Evolutionary conservation across 1,284 basidiomycete genomes (phyloP).

Genomic region (Leccinum variabile): DNA sequence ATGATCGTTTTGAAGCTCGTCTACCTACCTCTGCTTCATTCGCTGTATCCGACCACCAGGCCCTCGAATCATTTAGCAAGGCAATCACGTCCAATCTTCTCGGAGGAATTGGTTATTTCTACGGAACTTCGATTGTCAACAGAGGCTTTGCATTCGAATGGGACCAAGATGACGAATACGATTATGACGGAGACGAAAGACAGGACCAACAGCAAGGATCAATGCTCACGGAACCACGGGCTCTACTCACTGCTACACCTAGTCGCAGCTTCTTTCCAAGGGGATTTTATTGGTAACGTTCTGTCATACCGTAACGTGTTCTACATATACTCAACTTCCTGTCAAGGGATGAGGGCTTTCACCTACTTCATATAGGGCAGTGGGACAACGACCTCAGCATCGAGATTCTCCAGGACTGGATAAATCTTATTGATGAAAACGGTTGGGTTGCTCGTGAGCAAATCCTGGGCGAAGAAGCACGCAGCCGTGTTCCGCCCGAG

Average conservation of each 20-base stretch:
- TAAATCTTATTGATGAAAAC: conserved; percentile 85
- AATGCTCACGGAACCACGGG: conserved; percentile 68
- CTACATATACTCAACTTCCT: conserved; percentile 6
- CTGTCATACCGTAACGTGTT: background rate
- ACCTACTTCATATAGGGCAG: conserved; percentile 84
- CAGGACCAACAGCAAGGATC: conserved; percentile 48
- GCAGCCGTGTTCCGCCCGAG: conserved; percentile 86
- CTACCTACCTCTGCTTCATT: conserved; percentile 69
- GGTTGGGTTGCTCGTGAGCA: conserved; percentile 97
- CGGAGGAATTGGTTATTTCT: conserved; percentile 93
- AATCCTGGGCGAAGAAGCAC: conserved; percentile 92
- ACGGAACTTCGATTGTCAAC: conserved; percentile 88
- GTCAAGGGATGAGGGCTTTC: conserved; percentile 92
- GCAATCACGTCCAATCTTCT: conserved; percentile 87
- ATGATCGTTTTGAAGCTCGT: conserved; percentile 62
- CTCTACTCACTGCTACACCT: conserved; percentile 89
- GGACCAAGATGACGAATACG: conserved; percentile 75
- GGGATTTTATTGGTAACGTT: conserved; percentile 86
- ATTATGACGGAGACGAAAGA: conserved; percentile 40
- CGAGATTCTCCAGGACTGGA: conserved; percentile 88
- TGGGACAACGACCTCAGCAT: conserved; percentile 93
- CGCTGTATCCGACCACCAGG: conserved; percentile 45
- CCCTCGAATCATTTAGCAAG: conserved; percentile 76
- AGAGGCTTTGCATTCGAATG: conserved; percentile 83
- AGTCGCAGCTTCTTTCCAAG: conserved; percentile 94